A percentile compares a stretch with the other conserved stretches of the same genome.
phyloP scores from a whole-genome alignment of 805 yeast genomes.

The Lachancea nothofagi region DNA sequence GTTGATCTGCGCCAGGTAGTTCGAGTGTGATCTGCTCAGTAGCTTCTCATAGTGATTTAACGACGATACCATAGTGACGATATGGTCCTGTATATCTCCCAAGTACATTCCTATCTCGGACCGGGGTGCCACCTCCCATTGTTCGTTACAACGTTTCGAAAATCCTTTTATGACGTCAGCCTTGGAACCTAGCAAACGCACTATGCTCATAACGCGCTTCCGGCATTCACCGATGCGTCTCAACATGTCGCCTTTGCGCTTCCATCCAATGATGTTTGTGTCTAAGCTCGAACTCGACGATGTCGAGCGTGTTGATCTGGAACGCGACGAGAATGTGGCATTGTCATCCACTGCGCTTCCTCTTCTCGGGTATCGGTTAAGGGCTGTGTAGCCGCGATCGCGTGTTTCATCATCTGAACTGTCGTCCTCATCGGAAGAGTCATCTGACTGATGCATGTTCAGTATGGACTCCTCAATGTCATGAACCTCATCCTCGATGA shows the following conservation, averaged over 20 bases:
- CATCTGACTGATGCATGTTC: constrained; percentile 69
- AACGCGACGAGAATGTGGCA: constrained; percentile 14
- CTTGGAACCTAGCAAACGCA: constrained; percentile 79
- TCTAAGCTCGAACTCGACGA: constrained; percentile 35
- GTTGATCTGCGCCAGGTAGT: constrained; percentile 92
- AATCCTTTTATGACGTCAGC: constrained; percentile 98
- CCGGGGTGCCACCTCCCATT: constrained; percentile 71
- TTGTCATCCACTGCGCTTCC: constrained; percentile 11
- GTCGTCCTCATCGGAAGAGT: constrained; percentile 38
- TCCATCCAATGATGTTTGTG: constrained; percentile 63
- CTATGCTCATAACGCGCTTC: constrained; percentile 85
- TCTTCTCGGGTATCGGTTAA: constrained; percentile 10
- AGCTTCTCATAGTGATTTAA: constrained; percentile 92
- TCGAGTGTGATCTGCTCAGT: constrained; percentile 90
- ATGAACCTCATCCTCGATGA: constrained; percentile 91
- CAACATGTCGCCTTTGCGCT: constrained; percentile 89
- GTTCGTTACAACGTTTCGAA: constrained; percentile 84
- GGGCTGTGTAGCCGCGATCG: constrained; percentile 32
- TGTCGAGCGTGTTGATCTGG: constrained; percentile 16
- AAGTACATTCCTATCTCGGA: constrained; percentile 89
- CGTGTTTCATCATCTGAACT: constrained; percentile 30
- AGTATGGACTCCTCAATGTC: constrained; percentile 90
- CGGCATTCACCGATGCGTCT: constrained; percentile 93
- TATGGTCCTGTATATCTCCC: constrained; percentile 97
- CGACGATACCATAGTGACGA: constrained; percentile 94